Evolutionary conservation across 2,329 filamentous ascomycete genomes (phyloP), one percentile per base, ranked within the genome.

Genomic region (Fusarium pseudoanthophilum): DNA sequence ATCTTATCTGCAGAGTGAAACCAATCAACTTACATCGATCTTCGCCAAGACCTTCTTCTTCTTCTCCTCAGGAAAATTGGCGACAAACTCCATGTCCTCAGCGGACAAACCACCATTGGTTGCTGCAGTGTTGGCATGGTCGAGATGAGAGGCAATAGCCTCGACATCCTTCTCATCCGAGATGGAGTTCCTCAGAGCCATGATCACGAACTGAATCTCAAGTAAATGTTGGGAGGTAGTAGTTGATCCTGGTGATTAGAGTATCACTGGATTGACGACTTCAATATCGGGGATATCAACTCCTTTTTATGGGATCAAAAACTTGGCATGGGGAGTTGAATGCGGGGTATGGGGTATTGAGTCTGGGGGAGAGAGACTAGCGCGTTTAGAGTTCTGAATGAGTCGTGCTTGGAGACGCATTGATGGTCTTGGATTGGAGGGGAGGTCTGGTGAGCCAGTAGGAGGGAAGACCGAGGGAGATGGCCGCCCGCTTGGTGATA

Each of bases 41-140:
- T 75, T 75, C 8, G 70, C 40, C 55, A 75, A 46, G 14, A 74
- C 62, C 30, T 74, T 75, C 70, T 75, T 75, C 37, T 60, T 71
- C 43, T 72, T 74, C 4, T 75, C 73, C 4, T 75, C 73, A 0
- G 73, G 56, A 30, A 75, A 75, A 10, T 72, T 74, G 8, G 62
- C 58, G 1, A 75, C 70, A 61, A 75, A 75, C n/a, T 71, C 73
- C 7, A 75, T 46, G 6, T 75, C 73, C 9, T 75, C 73, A 9
- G 20, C 43, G 30, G 43, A 75, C 7, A 57, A 36, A 4, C 73
- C 73, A 34, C 55, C 36, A 32, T 53, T 56, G n/a, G 32, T 46
- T 7, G 49, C 48, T 2, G 39, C 30, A 1, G 64, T 42, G 13
- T 61, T 51, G 16, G 36, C 51, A 15, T 62, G 45, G 5, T 73